Percentiles rank a stretch among this genome's conserved stretches.
Evolutionary conservation across 1,284 basidiomycete species (phyloP).

Genomic region (Ceratobasidium sp.): DNA sequence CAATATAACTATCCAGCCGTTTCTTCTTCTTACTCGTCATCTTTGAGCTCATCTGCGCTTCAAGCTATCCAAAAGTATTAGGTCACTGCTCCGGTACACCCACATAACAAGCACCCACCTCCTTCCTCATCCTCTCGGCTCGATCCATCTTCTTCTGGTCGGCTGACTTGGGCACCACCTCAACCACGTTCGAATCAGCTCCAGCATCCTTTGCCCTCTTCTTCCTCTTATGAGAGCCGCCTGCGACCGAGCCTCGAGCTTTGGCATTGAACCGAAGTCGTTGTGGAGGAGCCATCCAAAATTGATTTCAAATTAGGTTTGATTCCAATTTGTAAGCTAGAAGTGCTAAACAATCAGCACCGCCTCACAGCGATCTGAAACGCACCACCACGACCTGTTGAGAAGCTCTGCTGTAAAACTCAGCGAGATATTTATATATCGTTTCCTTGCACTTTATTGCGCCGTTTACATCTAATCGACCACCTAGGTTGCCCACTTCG

Average conservation of each 20-base stretch:
- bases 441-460: too few species aligned
- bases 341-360: too few species aligned
- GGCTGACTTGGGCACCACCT: constrained; percentile 65
- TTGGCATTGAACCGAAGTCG: constrained; percentile 67
- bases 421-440: too few species aligned
- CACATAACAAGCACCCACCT: constrained; percentile 61
- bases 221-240: constrained; percentile 67
- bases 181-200: constrained; percentile 66
- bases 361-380: too few species aligned
- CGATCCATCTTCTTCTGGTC: constrained; percentile 73
- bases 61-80: constrained; percentile 54
- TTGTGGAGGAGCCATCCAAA: constrained; percentile 47
- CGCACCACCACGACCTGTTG: too few species aligned
- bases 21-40: constrained; percentile 84
- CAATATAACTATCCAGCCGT: constrained; percentile 86
- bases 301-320: constrained; percentile 30
- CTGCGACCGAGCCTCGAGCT: constrained; percentile 70
- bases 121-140: constrained; percentile 70
- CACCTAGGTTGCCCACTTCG: too few species aligned
- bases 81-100: neutral
- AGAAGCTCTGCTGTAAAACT: too few species aligned
- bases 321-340: too few species aligned
- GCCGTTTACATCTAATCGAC: too few species aligned
- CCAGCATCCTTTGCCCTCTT: constrained; percentile 56
- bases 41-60: constrained; percentile 74